A percentile compares a stretch with the other conserved stretches of the same genome.
Conservation (phyloP, 2,329 filamentous ascomycete species). For the Pestalotiopsis sp. region DNA sequence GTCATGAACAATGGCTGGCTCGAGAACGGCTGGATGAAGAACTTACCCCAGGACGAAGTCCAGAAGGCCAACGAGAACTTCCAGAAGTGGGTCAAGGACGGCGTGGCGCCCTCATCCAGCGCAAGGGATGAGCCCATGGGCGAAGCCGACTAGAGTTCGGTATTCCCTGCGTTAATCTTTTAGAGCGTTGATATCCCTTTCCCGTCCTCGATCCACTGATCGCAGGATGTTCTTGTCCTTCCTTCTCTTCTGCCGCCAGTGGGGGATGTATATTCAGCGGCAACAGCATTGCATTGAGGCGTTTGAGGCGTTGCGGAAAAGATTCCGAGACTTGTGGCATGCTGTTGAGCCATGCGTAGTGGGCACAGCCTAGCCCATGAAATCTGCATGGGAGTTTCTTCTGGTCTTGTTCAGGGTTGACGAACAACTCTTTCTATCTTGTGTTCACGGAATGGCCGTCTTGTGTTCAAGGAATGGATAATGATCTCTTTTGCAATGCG, state of each 20-base stretch:
- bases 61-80: conserved; percentile 72
- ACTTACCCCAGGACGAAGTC: conserved; percentile 77
- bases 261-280: neutral
- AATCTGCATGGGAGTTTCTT: too few relatives aligned
- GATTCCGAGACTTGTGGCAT: neutral
- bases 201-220: neutral
- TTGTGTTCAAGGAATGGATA: too few relatives aligned
- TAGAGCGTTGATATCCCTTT: neutral
- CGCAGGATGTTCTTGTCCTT: neutral
- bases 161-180: neutral
- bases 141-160: conserved; percentile 21
- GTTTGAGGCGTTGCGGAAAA: conserved; percentile 5
- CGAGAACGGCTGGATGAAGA: conserved; percentile 80
- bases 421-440: too few relatives aligned
- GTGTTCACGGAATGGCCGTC: too few relatives aligned
- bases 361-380: neutral
- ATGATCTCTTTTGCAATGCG: too few relatives aligned
- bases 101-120: conserved; percentile 40
- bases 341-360: neutral
- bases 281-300: conserved; percentile 1
- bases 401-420: too few relatives aligned
- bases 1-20: conserved; percentile 79
- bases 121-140: conserved; percentile 29
- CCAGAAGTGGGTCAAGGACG: conserved; percentile 56
- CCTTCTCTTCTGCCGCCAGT: neutral